These are phyloP conservation scores for Globisporangium yorkense DNA, from an alignment of 352 stramenopile genomes.

Conservation along the genomic window DNA sequence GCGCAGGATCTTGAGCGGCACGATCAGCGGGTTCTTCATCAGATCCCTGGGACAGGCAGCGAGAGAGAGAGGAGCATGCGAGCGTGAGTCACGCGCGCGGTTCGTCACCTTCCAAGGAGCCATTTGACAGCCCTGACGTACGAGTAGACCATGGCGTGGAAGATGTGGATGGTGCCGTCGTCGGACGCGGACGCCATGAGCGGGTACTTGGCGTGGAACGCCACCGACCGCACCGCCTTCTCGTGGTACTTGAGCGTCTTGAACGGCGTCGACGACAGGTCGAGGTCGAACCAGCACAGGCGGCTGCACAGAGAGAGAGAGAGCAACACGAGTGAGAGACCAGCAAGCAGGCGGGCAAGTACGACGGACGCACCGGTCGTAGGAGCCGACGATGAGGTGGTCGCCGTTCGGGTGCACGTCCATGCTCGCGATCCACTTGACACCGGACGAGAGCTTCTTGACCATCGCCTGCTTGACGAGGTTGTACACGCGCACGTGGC, in stretches of 20 bases:
- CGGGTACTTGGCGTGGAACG: slow-evolving; percentile 95
- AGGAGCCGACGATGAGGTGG: slow-evolving; percentile 97
- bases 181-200: slow-evolving; percentile 98
- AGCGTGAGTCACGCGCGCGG: not conserved
- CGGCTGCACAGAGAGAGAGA: slow-evolving; percentile 26
- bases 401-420: slow-evolving; percentile 98
- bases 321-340: not conserved
- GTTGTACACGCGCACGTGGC: slow-evolving; percentile 98
- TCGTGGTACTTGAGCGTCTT: slow-evolving; percentile 99
- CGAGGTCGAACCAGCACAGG: slow-evolving; percentile 99
- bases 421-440: slow-evolving; percentile 99
- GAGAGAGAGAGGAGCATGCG: slow-evolving; percentile 5
- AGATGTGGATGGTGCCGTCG: slow-evolving; percentile 98
- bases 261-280: slow-evolving; percentile 96
- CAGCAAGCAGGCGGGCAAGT: not conserved
- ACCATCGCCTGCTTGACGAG: slow-evolving; percentile 97
- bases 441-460: slow-evolving; percentile 97
- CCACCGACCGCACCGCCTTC: slow-evolving; percentile 92
- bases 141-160: slow-evolving; percentile 99
- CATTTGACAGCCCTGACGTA: slow-evolving; percentile 34
- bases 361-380: slow-evolving; percentile 82
- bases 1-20: slow-evolving; percentile 98
- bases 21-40: slow-evolving; percentile 98
- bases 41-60: slow-evolving; percentile 78
- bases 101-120: no score